Base-by-base conservation (phyloP, 2,329 filamentous ascomycete genomes). In the Paecilomyces sp. region DNA sequence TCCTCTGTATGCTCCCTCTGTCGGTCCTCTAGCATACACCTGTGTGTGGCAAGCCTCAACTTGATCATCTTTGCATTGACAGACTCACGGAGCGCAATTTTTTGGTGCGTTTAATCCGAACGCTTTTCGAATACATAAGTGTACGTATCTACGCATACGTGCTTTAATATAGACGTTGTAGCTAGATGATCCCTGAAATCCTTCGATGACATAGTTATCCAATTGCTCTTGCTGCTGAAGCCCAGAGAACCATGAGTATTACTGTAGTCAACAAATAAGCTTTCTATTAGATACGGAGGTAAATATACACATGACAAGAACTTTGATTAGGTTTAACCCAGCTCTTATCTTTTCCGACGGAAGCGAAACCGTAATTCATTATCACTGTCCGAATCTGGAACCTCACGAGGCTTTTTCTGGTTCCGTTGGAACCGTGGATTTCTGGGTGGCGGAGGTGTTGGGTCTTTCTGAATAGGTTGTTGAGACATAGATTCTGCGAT, bases 301-400 rank as follows among this genome's bases (percentile, higher is more conserved):
- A 47, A 47, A 47, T 47, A 47, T 47, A 5, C n/a, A 18, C 41
- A 47, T 18, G 5, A 41, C 5, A 5, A 47, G 4, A 47, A 8
- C n/a, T 47, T 18, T 47, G 15, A 22, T 3, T 2, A 9, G 25
- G 15, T 47, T 47, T 18, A 2, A 18, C 41, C 5, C 8, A 11
- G 22, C 7, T 53, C 5, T 59, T 66, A 69, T 4, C 75, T 74
- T 66, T 77, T 77, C 61, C 80, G 74, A 64, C 79, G 78, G 64
- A 86, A 85, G 58, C 80, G 77, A 65, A 84, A 84, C 33, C 81
- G 81, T 60, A 80, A 74, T 63, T 81, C 82, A 65, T 85, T 83
- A 30, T 84, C 83, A 66, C 83, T 83, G 53, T 83, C 83, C 51
- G 80, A 81, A 34, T 82, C 80, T 6, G 74, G 69, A 57, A 68